These are phyloP conservation scores for Shiraia sp. DNA, from an alignment of 2,329 filamentous ascomycete genomes.

Conservation along the genomic window DNA sequence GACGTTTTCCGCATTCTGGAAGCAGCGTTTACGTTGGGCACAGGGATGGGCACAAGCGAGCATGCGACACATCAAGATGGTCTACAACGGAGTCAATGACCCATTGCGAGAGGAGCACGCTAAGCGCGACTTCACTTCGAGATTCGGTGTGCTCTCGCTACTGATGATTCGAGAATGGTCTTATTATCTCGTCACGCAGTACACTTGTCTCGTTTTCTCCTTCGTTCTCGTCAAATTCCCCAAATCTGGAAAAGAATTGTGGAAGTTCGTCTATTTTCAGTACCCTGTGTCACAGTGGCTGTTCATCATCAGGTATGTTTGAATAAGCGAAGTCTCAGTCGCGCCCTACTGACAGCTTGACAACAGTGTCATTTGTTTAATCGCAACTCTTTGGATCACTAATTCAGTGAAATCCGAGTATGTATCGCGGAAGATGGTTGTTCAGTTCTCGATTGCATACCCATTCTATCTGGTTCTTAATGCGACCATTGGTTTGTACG, in stretches of 20 bases:
- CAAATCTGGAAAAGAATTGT: slow-evolving; percentile 26
- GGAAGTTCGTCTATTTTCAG: slow-evolving; percentile 48
- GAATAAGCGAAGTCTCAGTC: too few species aligned
- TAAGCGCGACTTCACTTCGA: slow-evolving; percentile 33
- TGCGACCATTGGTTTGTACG: slow-evolving; percentile 48
- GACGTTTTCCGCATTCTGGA: slow-evolving; percentile 48
- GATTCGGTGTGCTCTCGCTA: slow-evolving; percentile 49
- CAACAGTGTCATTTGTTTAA: slow-evolving; percentile 41
- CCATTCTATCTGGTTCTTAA: slow-evolving; percentile 47
- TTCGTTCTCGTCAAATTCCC: slow-evolving; percentile 49
- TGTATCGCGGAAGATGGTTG: slow-evolving; percentile 41
- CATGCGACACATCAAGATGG: slow-evolving; percentile 42
- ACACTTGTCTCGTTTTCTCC: slow-evolving; percentile 48
- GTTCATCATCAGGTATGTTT: slow-evolving; percentile 28
- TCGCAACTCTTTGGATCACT: slow-evolving; percentile 49
- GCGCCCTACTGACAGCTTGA: too few species aligned
- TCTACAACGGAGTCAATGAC: slow-evolving; percentile 27
- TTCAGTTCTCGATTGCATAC: slow-evolving; percentile 46
- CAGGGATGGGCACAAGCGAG: slow-evolving; percentile 53
- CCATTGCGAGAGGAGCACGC: slow-evolving; percentile 13
- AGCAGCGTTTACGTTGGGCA: slow-evolving; percentile 51
- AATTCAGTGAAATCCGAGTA: slow-evolving; percentile 48
- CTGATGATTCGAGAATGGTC: slow-evolving; percentile 49
- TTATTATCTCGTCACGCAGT: slow-evolving; percentile 51
- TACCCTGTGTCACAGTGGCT: slow-evolving; percentile 51